These are phyloP conservation scores for Leccinum uliginosum DNA, from an alignment of 768 basidiomycete species.

Conservation along the genomic window DNA sequence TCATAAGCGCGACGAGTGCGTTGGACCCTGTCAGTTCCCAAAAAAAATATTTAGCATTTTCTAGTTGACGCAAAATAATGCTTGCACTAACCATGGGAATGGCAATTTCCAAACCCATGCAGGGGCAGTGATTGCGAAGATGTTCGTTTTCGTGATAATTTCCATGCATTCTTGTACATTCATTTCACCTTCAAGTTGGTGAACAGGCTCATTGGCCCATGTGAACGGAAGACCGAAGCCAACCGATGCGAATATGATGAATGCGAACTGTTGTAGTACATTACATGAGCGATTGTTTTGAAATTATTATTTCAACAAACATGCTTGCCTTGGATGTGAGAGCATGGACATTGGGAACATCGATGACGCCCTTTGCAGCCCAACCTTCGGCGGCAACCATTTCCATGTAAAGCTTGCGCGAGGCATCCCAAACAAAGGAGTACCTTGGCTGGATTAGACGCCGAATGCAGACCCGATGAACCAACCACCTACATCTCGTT, in stretches of 20 bases:
- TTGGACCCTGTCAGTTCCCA: slow-evolving; percentile 12
- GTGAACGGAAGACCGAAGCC: slow-evolving; percentile 23
- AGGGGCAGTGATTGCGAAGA: slow-evolving; percentile 18
- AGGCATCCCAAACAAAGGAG: slow-evolving; percentile 18
- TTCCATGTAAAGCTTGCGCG: slow-evolving; percentile 17
- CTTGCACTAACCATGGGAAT: slow-evolving; percentile 10
- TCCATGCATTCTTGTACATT: slow-evolving; percentile 19
- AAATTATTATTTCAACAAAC: background rate
- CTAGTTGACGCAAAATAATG: background rate
- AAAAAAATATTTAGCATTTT: background rate
- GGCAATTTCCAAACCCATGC: slow-evolving; percentile 24
- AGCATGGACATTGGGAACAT: slow-evolving; percentile 10
- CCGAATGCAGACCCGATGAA: background rate
- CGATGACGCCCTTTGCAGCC: slow-evolving; percentile 13
- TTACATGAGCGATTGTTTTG: background rate
- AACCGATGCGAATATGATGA: slow-evolving; percentile 21
- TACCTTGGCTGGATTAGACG: slow-evolving; percentile 13
- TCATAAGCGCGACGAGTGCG: slow-evolving; percentile 20
- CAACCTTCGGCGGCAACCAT: slow-evolving; percentile 17
- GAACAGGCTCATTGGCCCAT: slow-evolving; percentile 15
- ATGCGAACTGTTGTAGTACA: slow-evolving; percentile 11
- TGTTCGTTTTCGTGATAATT: slow-evolving; percentile 7
- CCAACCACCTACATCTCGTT: slow-evolving; percentile 18
- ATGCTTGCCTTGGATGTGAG: slow-evolving; percentile 19
- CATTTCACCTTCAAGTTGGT: slow-evolving; percentile 18